A percentile compares a stretch with the other conserved stretches of the same genome.
Evolutionary conservation across 169 alveolate genomes (phyloP).

Genomic region (Sarcocystis neurona): DNA sequence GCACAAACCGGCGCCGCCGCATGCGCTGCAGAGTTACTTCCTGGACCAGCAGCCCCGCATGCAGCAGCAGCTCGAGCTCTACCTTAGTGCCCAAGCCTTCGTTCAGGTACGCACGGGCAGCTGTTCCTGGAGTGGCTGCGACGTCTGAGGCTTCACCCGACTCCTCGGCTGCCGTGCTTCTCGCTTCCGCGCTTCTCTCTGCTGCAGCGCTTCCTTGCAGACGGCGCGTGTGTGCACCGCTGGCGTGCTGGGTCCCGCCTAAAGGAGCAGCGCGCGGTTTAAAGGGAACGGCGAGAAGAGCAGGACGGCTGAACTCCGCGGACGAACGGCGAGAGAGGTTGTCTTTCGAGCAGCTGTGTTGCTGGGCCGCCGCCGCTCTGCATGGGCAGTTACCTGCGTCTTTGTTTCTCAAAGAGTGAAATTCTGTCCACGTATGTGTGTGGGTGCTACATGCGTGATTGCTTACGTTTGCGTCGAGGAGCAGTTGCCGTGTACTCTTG

Average conservation of each 20-base stretch:
- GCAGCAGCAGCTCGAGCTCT: not conserved
- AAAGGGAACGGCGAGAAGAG: too few species aligned
- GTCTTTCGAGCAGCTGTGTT: too few species aligned
- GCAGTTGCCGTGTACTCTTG: too few species aligned
- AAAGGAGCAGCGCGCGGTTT: not conserved
- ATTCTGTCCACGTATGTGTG: too few species aligned
- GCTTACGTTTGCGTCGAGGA: too few species aligned
- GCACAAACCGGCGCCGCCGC: constrained; percentile 65
- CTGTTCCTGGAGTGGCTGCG: not conserved
- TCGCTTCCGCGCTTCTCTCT: too few species aligned
- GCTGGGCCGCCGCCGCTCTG: too few species aligned
- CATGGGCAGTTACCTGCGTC: too few species aligned
- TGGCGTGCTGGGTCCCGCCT: not conserved
- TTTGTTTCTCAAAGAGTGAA: too few species aligned
- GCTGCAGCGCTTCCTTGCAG: not conserved
- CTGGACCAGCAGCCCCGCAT: constrained; percentile 38
- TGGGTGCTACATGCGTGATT: too few species aligned
- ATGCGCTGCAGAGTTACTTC: constrained; percentile 64
- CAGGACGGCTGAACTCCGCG: too few species aligned
- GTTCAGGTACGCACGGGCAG: not conserved
- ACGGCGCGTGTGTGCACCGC: not conserved
- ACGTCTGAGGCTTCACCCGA: not conserved
- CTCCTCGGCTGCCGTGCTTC: not conserved
- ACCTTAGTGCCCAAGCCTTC: constrained; percentile 4
- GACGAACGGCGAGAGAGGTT: too few species aligned